A percentile compares a stretch with the other conserved stretches of the same genome.
Conservation (phyloP, 495 filamentous ascomycete genomes). For the Penicillium simplicissimum region DNA sequence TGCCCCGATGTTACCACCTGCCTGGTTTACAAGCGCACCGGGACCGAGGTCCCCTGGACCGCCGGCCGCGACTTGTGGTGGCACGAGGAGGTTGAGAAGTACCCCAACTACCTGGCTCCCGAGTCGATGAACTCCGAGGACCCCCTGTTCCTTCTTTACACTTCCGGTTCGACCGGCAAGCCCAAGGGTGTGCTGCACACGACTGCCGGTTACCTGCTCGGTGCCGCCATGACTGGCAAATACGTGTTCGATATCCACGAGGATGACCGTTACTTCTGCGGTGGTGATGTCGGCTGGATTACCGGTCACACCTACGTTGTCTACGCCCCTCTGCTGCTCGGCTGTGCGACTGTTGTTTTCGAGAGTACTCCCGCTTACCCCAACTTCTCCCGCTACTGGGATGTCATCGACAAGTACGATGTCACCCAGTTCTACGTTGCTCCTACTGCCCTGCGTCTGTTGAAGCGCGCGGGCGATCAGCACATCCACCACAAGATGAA, state of each 20-base stretch:
- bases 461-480: slow-evolving; percentile 93
- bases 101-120: slow-evolving; percentile 83
- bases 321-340: slow-evolving; percentile 90
- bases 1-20: slow-evolving; percentile 86
- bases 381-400: slow-evolving; percentile 98
- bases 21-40: slow-evolving; percentile 93
- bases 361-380: slow-evolving; percentile 98
- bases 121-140: slow-evolving; percentile 90
- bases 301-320: slow-evolving; percentile 99
- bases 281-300: slow-evolving; percentile 98
- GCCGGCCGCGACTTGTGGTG: slow-evolving; percentile 91
- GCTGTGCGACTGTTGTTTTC: slow-evolving; percentile 95
- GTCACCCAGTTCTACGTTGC: slow-evolving; percentile 99
- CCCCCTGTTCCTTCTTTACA: slow-evolving; percentile 96
- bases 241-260: slow-evolving; percentile 99
- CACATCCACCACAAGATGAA: slow-evolving; percentile 89
- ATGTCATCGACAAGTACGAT: slow-evolving; percentile 91
- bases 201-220: slow-evolving; percentile 89
- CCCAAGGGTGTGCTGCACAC: slow-evolving; percentile 99
- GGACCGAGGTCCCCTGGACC: slow-evolving; percentile 89
- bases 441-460: slow-evolving; percentile 85
- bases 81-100: slow-evolving; percentile 97
- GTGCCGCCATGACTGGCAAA: slow-evolving; percentile 91
- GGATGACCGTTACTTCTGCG: slow-evolving; percentile 92
- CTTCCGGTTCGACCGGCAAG: slow-evolving; percentile 95